Conservation (phyloP, 345 rosid species). For the Atalantia buxifolia region DNA sequence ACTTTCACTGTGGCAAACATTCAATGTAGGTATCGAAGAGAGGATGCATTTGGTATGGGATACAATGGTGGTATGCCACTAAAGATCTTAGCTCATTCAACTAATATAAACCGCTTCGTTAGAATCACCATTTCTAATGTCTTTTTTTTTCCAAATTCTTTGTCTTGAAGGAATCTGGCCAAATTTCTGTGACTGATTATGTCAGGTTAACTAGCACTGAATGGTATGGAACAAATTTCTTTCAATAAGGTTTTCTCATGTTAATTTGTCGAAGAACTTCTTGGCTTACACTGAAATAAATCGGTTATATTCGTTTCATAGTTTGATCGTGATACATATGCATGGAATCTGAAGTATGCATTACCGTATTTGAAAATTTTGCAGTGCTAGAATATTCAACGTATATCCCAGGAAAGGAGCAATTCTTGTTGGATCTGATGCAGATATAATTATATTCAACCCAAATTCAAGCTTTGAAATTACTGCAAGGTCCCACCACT, state of each 20-base stretch:
- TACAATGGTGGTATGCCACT: slow-evolving; percentile 83
- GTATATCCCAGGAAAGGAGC: slow-evolving; percentile 95
- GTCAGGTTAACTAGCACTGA: slow-evolving; percentile 77
- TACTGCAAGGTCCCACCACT: slow-evolving; percentile 71
- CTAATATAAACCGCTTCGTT: neutral
- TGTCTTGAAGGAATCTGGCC: slow-evolving; percentile 64
- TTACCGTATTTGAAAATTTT: slow-evolving; percentile 5
- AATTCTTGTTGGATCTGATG: slow-evolving; percentile 89
- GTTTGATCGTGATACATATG: neutral
- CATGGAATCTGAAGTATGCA: neutral
- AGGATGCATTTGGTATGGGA: slow-evolving; percentile 99
- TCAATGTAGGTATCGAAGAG: slow-evolving; percentile 77
- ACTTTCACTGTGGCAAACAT: slow-evolving; percentile 8
- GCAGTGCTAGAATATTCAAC: slow-evolving; percentile 92
- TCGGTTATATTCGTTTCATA: neutral
- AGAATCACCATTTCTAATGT: neutral
- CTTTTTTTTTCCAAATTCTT: neutral
- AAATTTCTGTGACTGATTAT: slow-evolving; percentile 65
- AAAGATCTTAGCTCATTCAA: neutral
- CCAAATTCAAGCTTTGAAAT: slow-evolving; percentile 82
- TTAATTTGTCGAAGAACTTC: neutral
- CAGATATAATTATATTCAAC: slow-evolving; percentile 86
- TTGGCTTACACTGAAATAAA: neutral
- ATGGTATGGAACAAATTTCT: slow-evolving; percentile 43
- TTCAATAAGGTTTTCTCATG: neutral